phyloP scores from a whole-genome alignment of 257 asterid genomes.

The Voacanga thouarsii region DNA sequence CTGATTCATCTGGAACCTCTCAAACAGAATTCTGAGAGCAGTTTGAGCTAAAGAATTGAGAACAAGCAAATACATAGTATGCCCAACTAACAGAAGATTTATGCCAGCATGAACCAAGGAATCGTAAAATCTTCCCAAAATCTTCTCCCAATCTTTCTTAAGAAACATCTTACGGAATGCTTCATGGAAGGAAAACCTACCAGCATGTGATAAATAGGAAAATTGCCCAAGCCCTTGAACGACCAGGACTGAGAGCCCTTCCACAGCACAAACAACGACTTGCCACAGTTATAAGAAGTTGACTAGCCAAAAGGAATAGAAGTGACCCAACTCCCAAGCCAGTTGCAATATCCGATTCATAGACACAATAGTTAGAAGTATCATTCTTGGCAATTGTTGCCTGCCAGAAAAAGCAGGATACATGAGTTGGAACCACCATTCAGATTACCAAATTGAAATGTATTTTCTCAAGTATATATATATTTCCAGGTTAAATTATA shows the following conservation, averaged over 20 bases:
- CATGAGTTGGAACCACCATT: not conserved
- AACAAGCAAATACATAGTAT: not conserved
- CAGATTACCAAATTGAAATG: not conserved
- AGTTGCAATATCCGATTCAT: constrained; percentile 63
- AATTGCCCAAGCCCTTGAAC: constrained; percentile 66
- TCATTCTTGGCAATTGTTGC: constrained; percentile 30
- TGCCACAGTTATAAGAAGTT: constrained; percentile 55
- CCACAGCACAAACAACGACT: constrained; percentile 82
- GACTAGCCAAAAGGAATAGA: constrained; percentile 63
- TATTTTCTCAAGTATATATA: not conserved
- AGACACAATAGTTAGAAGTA: constrained; percentile 48
- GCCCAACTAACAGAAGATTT: not conserved
- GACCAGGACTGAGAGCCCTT: constrained; percentile 63
- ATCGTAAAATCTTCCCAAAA: not conserved
- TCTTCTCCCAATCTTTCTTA: not conserved
- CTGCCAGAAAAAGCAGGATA: constrained; percentile 31
- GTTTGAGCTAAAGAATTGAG: not conserved
- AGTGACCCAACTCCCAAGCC: constrained; percentile 71
- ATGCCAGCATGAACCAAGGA: not conserved
- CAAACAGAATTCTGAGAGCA: not conserved
- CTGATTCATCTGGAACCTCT: not conserved
- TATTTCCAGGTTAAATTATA: not conserved
- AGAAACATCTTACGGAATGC: not conserved
- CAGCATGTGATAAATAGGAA: constrained; percentile 74
- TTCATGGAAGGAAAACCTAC: constrained; percentile 27